Conservation (phyloP, 2,329 filamentous ascomycete genomes). For the Tolypocladium album region DNA sequence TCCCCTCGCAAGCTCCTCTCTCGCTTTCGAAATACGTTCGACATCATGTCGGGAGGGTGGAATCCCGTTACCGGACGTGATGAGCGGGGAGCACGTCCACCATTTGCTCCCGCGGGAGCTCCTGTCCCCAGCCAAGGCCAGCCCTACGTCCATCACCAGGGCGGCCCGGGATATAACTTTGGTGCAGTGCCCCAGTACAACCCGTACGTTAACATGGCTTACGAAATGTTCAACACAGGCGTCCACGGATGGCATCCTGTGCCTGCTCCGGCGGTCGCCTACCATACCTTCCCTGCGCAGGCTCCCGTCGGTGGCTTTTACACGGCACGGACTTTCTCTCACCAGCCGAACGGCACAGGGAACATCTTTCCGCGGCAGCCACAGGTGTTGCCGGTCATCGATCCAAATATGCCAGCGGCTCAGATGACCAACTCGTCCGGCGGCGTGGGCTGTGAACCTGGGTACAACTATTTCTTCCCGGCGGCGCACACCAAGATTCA, state of each 20-base stretch:
- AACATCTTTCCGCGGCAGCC: conserved; percentile 26
- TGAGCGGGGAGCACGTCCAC: conserved; percentile 18
- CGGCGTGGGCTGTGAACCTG: conserved; percentile 47
- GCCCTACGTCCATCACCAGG: conserved; percentile 24
- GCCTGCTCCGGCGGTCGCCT: background rate
- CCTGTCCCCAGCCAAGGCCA: conserved; percentile 24
- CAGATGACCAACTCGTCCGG: conserved; percentile 47
- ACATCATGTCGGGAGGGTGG: conserved; percentile 27
- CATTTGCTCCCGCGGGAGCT: conserved; percentile 20
- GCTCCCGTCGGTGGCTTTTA: conserved; percentile 13
- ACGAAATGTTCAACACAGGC: conserved; percentile 12
- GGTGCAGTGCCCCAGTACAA: conserved; percentile 12
- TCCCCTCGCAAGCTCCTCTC: background rate
- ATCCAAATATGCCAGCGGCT: conserved; percentile 35
- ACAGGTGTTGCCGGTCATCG: conserved; percentile 29
- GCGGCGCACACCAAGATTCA: conserved; percentile 48
- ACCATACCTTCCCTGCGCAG: background rate
- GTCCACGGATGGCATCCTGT: conserved; percentile 2
- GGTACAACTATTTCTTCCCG: conserved; percentile 54
- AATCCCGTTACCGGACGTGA: conserved; percentile 29
- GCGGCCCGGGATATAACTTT: conserved; percentile 23
- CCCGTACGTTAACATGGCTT: conserved; percentile 14
- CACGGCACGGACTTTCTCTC: conserved; percentile 14
- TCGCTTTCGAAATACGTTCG: background rate
- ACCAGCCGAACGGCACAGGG: conserved; percentile 26